Percentiles rank a stretch among this genome's conserved stretches.
Evolutionary conservation across 345 rosid species (phyloP).

Genomic region (Acer yangbiense): DNA sequence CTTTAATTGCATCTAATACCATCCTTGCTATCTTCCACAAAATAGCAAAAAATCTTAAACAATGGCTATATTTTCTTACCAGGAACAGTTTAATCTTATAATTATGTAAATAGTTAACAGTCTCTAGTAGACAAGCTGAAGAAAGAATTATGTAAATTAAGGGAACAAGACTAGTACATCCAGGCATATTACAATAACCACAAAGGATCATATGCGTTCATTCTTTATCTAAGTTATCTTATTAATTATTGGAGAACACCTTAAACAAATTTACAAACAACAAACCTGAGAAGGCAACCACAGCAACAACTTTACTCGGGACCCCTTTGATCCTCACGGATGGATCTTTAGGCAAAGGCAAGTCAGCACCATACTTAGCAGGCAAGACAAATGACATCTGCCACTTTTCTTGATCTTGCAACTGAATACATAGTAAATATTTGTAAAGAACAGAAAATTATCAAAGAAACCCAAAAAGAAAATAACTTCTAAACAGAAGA

Average conservation of each 20-base stretch:
- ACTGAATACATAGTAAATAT: constrained; percentile 32
- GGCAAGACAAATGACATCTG: constrained; percentile 95
- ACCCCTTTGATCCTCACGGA: constrained; percentile 71
- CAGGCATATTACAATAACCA: neutral
- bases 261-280: neutral
- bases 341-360: constrained; percentile 78
- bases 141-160: too few species aligned
- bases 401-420: constrained; percentile 68
- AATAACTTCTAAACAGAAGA: neutral
- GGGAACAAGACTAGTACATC: neutral
- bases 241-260: neutral
- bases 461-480: neutral
- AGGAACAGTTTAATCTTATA: neutral
- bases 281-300: constrained; percentile 80
- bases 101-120: neutral
- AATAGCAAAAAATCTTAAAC: neutral
- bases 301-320: constrained; percentile 74
- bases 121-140: neutral
- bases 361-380: constrained; percentile 70
- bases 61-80: neutral
- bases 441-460: neutral
- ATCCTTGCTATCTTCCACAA: neutral
- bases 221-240: neutral
- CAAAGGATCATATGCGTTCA: neutral
- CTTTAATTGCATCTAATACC: neutral